Evolutionary conservation across 2,329 filamentous ascomycete genomes (phyloP).

Genomic region (Fusarium xylarioides): DNA sequence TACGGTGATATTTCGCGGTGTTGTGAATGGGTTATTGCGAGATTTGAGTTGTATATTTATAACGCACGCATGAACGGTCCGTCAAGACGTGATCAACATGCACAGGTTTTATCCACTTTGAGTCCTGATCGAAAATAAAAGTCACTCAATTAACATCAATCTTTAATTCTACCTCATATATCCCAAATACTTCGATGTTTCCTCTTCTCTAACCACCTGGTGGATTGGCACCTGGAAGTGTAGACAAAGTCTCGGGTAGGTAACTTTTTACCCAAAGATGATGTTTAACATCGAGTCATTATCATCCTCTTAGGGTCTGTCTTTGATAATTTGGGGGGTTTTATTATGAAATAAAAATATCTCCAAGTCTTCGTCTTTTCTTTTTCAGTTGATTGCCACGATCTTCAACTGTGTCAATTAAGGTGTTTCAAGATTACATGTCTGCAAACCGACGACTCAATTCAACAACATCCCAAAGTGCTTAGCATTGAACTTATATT

Average conservation of each 20-base stretch:
- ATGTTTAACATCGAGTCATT: neutral
- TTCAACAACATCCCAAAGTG: neutral
- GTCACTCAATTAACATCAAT: fast-evolving
- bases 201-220: neutral
- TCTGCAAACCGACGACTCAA: fast-evolving
- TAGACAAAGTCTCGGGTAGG: neutral
- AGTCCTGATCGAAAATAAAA: neutral
- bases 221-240: too few species aligned
- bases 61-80: neutral
- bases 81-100: neutral
- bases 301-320: too few species aligned
- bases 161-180: too few species aligned
- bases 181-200: fast-evolving
- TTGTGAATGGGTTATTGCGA: neutral
- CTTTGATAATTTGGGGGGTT: too few species aligned
- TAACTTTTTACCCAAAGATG: neutral
- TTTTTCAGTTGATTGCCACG: neutral
- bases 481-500: too few species aligned
- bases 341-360: neutral
- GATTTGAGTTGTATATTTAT: neutral
- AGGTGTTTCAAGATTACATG: fast-evolving
- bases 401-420: fast-evolving
- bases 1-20: neutral
- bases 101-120: neutral
- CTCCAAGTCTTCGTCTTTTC: fast-evolving